A percentile compares a stretch with the other conserved stretches of the same genome.
Conservation (phyloP, 495 filamentous ascomycete genomes). For the Podospora sp. region DNA sequence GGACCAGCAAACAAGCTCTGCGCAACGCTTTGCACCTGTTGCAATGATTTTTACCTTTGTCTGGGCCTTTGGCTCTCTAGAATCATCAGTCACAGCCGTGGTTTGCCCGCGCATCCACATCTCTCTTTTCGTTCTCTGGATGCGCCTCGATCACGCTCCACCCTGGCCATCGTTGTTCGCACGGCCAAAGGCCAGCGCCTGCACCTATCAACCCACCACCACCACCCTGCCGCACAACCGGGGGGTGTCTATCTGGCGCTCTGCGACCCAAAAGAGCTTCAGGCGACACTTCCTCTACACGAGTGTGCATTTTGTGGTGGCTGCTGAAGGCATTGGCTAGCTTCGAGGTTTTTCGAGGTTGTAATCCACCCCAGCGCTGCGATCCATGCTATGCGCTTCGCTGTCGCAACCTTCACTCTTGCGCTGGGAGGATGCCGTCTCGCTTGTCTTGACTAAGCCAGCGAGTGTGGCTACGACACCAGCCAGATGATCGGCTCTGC, state of each 20-base stretch:
- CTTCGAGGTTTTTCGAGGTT: not conserved
- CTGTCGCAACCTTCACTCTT: not conserved
- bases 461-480: not conserved
- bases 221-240: slow-evolving; percentile 10
- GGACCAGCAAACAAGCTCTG: not conserved
- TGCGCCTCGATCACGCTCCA: slow-evolving; percentile 16
- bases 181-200: slow-evolving; percentile 19
- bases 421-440: not conserved
- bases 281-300: not conserved
- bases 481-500: slow-evolving; percentile 1
- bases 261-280: slow-evolving; percentile 3
- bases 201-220: slow-evolving; percentile 19
- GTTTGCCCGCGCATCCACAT: slow-evolving; percentile 1
- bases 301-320: not conserved
- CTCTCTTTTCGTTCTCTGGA: slow-evolving; percentile 1
- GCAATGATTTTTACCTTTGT: not conserved
- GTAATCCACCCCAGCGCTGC: not conserved
- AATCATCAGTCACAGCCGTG: not conserved
- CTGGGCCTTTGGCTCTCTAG: not conserved
- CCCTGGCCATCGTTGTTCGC: slow-evolving; percentile 16
- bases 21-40: slow-evolving; percentile 9
- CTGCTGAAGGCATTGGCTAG: slow-evolving; percentile 4
- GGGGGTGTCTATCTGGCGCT: slow-evolving; percentile 2
- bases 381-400: not conserved
- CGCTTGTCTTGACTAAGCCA: not conserved